phyloP scores from a whole-genome alignment of 2,329 filamentous ascomycete species.

The Aspergillus tanneri region DNA sequence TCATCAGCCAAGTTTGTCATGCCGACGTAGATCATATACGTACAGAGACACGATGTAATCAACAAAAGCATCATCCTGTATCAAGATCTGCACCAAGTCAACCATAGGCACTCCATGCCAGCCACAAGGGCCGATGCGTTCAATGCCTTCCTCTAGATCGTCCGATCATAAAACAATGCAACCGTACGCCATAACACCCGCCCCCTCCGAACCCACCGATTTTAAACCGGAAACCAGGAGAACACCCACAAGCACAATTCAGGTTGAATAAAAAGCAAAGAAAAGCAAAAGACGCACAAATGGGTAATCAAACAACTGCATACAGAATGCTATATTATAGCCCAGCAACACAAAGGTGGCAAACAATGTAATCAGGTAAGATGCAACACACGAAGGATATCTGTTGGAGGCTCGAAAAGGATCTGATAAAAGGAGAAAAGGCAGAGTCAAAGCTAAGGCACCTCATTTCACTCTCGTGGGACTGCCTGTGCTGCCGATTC shows the following conservation, averaged over 20 bases:
- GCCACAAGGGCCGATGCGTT: constrained; percentile 16
- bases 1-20: constrained; percentile 26
- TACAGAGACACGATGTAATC: constrained; percentile 18
- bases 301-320: constrained; percentile 21
- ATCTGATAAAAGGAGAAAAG: constrained; percentile 6
- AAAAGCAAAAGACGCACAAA: constrained; percentile 17
- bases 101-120: constrained; percentile 8
- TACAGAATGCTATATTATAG: constrained; percentile 19
- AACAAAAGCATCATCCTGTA: constrained; percentile 10
- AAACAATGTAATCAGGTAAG: constrained; percentile 10
- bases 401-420: constrained; percentile 14
- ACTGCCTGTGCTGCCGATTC: constrained; percentile 45
- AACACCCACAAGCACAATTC: constrained; percentile 15
- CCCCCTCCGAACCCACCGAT: constrained; percentile 24
- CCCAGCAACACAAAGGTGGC: constrained; percentile 10
- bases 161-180: constrained; percentile 22
- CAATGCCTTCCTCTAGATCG: constrained; percentile 22
- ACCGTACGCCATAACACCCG: constrained; percentile 30
- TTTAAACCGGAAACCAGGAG: constrained; percentile 23
- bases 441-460: not conserved
- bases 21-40: constrained; percentile 25
- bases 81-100: constrained; percentile 1
- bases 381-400: constrained; percentile 21
- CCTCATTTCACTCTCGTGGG: constrained; percentile 32
- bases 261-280: constrained; percentile 20